Evolutionary conservation across 495 filamentous ascomycete genomes (phyloP), one percentile per base, ranked within the genome.

Genomic region (Xylaria scruposa): DNA sequence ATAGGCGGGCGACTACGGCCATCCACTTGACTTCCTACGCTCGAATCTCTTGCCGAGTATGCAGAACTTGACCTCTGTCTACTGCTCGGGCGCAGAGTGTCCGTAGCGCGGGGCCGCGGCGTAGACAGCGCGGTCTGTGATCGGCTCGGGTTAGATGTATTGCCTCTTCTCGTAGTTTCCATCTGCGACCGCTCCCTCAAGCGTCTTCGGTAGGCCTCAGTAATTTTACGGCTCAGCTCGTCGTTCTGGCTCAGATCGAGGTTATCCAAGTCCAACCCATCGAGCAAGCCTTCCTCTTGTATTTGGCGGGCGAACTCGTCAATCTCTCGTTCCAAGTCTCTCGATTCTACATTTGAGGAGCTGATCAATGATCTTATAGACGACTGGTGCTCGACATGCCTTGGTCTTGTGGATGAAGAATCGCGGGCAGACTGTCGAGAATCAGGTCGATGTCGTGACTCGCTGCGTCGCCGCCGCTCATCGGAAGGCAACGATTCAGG

Each of bases 281-380:
- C 92, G 65, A 97, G 78, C 62, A 97, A 79, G 0, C 94, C 94
- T 74, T 97, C 94, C 74, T 95, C 93, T 72, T 94, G 88, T 62
- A 97, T 97, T 80, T 96, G 93, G 49, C 92, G 86, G 72, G 95
- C 83, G 71, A 97, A 97, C 78, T 96, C 94, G 76, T 95, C 93
- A 70, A 86, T 84, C 73, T 86, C 85, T 49, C 79, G 73, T 78
- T 97, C 91, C 77, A 96, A 86, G 68, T 94, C 93, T 58, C 84
- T 82, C 24, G 86, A 85, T 76, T 92, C 92, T n/a, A 91, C 78
- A 73, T 94, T 92, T 0, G 91, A 92, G 15, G 89, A 82, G 73
- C 91, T 93, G 68, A 97, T 85, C 73, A 97, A 76, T n/a, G 91
- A 95, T 68, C 94, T 85, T 74, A 97, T 83, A 71, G 93, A 96